Conservation (phyloP, 78 protist genomes). For the Thecamonas trahens region DNA sequence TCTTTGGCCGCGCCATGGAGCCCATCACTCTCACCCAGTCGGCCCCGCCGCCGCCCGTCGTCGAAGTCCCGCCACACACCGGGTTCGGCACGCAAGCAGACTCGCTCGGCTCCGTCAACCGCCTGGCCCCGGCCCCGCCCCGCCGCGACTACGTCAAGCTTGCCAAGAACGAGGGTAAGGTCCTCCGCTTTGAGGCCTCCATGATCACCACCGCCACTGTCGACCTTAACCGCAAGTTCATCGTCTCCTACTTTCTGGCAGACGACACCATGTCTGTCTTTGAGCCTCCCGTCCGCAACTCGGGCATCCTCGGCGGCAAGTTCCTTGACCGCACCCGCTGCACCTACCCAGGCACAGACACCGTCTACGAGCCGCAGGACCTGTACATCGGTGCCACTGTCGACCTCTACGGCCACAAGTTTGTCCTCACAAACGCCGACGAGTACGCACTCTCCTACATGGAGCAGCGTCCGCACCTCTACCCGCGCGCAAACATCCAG, state of each 20-base stretch:
- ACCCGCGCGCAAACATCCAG: no score
- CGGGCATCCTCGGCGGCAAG: constrained; percentile 47
- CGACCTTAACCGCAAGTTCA: constrained; percentile 39
- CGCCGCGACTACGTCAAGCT: constrained; percentile 8
- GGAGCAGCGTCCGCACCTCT: no score
- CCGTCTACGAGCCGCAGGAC: constrained; percentile 1
- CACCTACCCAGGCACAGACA: neutral
- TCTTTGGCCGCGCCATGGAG: constrained; percentile 1
- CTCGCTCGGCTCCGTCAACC: constrained; percentile 3
- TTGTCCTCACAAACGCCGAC: neutral
- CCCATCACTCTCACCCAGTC: neutral
- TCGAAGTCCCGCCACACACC: constrained; percentile 18
- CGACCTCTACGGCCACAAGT: neutral
- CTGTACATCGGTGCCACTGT: constrained; percentile 22
- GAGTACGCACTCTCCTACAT: neutral
- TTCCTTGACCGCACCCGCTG: constrained; percentile 21
- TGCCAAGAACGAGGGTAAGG: constrained; percentile 18
- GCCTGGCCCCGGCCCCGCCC: constrained; percentile 21
- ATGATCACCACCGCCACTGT: neutral
- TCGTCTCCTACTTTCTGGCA: constrained; percentile 43
- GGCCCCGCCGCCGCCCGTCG: neutral
- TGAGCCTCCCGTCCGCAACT: constrained; percentile 45
- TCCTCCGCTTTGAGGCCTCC: constrained; percentile 41
- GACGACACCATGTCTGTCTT: constrained; percentile 47
- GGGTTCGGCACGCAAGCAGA: constrained; percentile 51